Conservation (phyloP, 2,329 filamentous ascomycete genomes). For the Penicillium sclerotigenum region DNA sequence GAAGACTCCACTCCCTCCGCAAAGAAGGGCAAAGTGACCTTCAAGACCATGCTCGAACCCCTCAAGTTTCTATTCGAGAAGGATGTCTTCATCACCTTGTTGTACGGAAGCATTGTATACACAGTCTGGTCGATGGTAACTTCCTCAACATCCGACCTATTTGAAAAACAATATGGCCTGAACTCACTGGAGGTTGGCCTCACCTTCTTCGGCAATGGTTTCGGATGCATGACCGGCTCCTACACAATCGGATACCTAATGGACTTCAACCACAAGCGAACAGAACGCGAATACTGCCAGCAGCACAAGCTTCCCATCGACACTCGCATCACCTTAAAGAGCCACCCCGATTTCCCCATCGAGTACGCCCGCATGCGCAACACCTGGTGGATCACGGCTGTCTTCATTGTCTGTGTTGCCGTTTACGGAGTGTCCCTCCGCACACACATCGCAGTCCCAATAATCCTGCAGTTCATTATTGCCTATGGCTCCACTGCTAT, state of each 20-base stretch:
- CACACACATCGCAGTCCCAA: conserved; percentile 33
- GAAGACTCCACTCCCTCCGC: conserved; percentile 11
- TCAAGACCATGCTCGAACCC: conserved; percentile 38
- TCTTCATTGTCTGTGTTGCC: conserved; percentile 38
- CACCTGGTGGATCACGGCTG: conserved; percentile 39
- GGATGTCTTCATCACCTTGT: conserved; percentile 45
- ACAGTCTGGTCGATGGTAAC: conserved; percentile 51
- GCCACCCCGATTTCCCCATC: conserved; percentile 43
- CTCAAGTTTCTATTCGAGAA: conserved; percentile 46
- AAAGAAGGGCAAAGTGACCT: conserved; percentile 28
- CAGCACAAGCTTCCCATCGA: conserved; percentile 30
- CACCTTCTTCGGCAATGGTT: conserved; percentile 43
- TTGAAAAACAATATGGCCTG: conserved; percentile 41
- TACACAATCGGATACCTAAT: conserved; percentile 44
- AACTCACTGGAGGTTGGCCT: conserved; percentile 42
- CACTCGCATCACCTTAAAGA: conserved; percentile 28
- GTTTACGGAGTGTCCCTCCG: conserved; percentile 30
- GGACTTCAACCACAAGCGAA: conserved; percentile 40
- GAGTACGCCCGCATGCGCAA: conserved; percentile 40
- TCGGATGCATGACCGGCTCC: conserved; percentile 44
- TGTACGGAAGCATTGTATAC: conserved; percentile 47
- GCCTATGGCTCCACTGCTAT: conserved; percentile 36
- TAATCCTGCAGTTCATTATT: conserved; percentile 40
- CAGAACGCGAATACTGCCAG: conserved; percentile 33
- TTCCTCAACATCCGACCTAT: conserved; percentile 41